Conservation (phyloP, 441 rosid genomes). For the Macaranga tanarius region DNA sequence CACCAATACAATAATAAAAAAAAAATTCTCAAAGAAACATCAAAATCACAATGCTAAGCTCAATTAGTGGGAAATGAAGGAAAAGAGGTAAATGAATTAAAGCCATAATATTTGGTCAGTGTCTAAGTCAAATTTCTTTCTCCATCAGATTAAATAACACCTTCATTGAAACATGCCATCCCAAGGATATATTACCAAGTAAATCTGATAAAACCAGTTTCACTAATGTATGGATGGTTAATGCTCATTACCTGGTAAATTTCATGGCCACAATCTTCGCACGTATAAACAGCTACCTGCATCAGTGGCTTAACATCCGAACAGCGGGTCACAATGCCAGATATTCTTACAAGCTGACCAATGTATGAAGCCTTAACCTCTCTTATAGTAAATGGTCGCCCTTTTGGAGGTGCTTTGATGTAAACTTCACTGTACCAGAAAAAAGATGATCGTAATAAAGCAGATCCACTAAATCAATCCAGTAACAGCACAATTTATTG, state of each 20-base stretch:
- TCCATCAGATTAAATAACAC: slow-evolving; percentile 4
- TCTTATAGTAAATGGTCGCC: slow-evolving; percentile 75
- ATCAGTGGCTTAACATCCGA: slow-evolving; percentile 99
- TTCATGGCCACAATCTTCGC: slow-evolving; percentile 98
- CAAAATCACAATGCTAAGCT: slow-evolving; percentile 3
- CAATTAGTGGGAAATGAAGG: not conserved
- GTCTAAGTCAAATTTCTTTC: not conserved
- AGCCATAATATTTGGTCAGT: not conserved
- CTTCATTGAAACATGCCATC: not conserved
- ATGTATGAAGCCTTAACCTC: slow-evolving; percentile 94
- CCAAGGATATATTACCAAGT: not conserved
- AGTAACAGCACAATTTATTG: no score
- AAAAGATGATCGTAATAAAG: slow-evolving; percentile 5
- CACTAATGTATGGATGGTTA: not conserved
- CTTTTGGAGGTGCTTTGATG: slow-evolving; percentile 83
- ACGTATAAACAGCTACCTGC: slow-evolving; percentile 97
- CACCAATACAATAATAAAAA: not conserved
- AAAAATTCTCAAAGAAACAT: not conserved
- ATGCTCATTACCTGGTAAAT: slow-evolving; percentile 75
- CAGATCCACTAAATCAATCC: not conserved
- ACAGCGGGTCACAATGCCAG: slow-evolving; percentile 97
- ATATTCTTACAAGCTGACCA: slow-evolving; percentile 87
- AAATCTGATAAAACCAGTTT: slow-evolving; percentile 10
- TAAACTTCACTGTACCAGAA: slow-evolving; percentile 74
- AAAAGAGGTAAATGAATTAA: not conserved